Base-by-base conservation (phyloP, 345 rosid species). In the Theobroma cacao region DNA sequence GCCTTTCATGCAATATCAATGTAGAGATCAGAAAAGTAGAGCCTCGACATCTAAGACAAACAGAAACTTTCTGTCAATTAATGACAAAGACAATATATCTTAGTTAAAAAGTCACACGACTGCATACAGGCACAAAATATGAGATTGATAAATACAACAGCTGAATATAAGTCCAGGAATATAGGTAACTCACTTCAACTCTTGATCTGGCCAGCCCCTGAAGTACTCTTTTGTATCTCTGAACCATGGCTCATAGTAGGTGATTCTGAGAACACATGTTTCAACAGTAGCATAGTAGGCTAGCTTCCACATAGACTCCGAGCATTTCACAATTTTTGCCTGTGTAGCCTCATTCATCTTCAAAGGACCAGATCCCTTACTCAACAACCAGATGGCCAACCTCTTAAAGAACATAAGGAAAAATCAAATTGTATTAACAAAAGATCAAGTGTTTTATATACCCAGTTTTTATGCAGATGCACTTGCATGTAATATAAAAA, bases 271-370 rank as follows among this genome's bases (percentile, higher is more conserved):
- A 83, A 91, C 76, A 74, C 81, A 94, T 0, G 82, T 53, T 84
- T 97, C 98, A 76, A 91, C 89, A 61, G 79, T 74, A 60, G 89
- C 94, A 76, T 89, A 97, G 82, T 90, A 94, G 73, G 88, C 76
- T 28, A 97, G 75, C 78, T 93, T 97, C 98, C 99, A 97, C 89
- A 97, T 64, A 18, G 99, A 97, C 65, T 94, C 99, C 9, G 92
- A 87, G 83, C 94, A 89, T 84, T 97, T 97, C 15, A 75, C 83
- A 75, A 93, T 80, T 69, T 91, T 91, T 0, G 88, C 90, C 0
- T 40, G 67, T 47, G 84, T 86, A 36, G 85, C 82, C 69, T 91
- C 91, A 53, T 89, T 85, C 61, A 89, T 73, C 83, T 84, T 94
- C 43, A 84, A 75, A 0, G 88, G 85, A 53, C 68, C 74, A 69